phyloP scores from a whole-genome alignment of 331 rosid species.

The Quercus lobata region DNA sequence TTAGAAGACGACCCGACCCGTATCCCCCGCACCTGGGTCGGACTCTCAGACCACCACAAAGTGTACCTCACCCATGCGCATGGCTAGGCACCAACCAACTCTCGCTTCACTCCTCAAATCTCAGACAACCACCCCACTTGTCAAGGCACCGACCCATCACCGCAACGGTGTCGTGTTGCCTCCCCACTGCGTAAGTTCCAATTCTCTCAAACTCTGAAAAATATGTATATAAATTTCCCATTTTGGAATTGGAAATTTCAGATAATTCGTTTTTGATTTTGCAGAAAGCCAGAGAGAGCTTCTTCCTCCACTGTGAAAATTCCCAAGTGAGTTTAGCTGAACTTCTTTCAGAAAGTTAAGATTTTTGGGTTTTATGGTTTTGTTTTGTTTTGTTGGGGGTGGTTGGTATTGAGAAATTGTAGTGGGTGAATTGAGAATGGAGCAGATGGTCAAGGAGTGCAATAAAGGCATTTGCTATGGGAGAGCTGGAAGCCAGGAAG shows the following conservation, averaged over 20 bases:
- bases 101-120: conserved; percentile 19
- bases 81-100: conserved; percentile 42
- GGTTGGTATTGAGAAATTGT: conserved; percentile 1
- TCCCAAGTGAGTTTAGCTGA: conserved; percentile 52
- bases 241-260: conserved; percentile 21
- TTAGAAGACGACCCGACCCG: not conserved
- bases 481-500: conserved; percentile 69
- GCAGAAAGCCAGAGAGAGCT: conserved; percentile 50
- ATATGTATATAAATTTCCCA: not conserved
- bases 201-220: not conserved
- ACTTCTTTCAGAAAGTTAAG: not conserved
- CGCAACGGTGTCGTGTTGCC: conserved; percentile 48
- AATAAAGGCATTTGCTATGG: conserved; percentile 72
- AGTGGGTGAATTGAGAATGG: conserved; percentile 6
- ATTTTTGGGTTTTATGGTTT: conserved; percentile 6
- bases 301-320: conserved; percentile 38
- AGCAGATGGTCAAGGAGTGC: conserved; percentile 81
- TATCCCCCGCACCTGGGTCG: not conserved
- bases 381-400: not conserved
- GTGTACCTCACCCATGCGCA: conserved; percentile 35
- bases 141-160: conserved; percentile 35
- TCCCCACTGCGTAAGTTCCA: conserved; percentile 60
- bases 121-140: conserved; percentile 10
- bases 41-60: not conserved
- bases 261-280: conserved; percentile 35